Percentiles rank a stretch among this genome's conserved stretches.
phyloP scores from a whole-genome alignment of 331 rosid genomes.

The Quercus phellos region DNA sequence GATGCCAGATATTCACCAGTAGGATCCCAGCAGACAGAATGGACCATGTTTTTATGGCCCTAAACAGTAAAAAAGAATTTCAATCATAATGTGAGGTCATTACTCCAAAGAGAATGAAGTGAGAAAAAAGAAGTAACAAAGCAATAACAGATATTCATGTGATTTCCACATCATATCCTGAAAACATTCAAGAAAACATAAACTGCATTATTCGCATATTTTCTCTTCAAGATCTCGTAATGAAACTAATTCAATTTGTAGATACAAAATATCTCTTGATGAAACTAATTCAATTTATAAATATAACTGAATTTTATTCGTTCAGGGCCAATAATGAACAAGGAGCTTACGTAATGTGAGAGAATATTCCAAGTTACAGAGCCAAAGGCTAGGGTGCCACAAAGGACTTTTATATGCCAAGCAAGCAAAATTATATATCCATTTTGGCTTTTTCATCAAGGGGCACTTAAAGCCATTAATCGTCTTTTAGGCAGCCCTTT shows the following conservation, averaged over 20 bases:
- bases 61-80: slow-evolving; percentile 15
- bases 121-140: not conserved
- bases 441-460: no score
- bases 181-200: not conserved
- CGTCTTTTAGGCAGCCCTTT: not conserved
- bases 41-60: slow-evolving; percentile 64
- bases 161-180: not conserved
- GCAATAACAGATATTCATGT: not conserved
- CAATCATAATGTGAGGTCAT: not conserved
- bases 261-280: no score
- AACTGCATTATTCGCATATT: not conserved
- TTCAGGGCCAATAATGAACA: not conserved
- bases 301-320: not conserved
- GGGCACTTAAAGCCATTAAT: not conserved
- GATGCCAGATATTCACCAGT: slow-evolving; percentile 71
- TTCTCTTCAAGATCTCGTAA: not conserved
- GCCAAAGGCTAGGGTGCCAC: no score
- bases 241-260: no score
- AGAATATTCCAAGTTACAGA: no score
- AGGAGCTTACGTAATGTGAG: no score
- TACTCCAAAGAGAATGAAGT: not conserved
- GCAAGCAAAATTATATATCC: no score
- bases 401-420: no score
- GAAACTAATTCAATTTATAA: no score
- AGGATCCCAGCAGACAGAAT: slow-evolving; percentile 65